phyloP scores from a whole-genome alignment of 2,329 filamentous ascomycete genomes.

The Phaeosphaeria sp. region DNA sequence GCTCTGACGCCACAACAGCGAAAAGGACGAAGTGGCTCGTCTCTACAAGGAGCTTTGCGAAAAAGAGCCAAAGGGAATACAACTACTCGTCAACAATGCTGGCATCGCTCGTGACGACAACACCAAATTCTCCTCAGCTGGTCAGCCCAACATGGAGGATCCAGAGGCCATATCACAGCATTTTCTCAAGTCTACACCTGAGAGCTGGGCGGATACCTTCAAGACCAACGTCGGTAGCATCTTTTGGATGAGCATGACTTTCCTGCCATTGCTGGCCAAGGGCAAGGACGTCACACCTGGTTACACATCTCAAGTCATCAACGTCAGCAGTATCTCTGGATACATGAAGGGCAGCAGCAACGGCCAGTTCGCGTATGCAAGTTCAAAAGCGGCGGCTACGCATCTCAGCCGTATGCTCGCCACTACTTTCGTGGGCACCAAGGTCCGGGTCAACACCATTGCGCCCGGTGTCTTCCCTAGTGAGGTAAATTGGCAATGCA shows the following conservation, averaged over 20 bases:
- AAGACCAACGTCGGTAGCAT: constrained; percentile 59
- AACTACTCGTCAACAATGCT: constrained; percentile 62
- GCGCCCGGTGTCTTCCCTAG: constrained; percentile 54
- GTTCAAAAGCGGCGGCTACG: constrained; percentile 57
- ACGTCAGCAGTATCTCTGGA: constrained; percentile 60
- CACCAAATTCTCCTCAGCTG: constrained; percentile 57
- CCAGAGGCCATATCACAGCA: constrained; percentile 58
- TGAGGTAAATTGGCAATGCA: constrained; percentile 24
- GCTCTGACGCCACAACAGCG: constrained; percentile 34
- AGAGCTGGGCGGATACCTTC: constrained; percentile 59
- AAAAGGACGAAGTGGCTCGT: constrained; percentile 56
- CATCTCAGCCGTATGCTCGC: constrained; percentile 56
- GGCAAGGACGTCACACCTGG: constrained; percentile 54
- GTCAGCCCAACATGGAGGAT: constrained; percentile 57
- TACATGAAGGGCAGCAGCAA: constrained; percentile 56
- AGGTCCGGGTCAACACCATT: constrained; percentile 54
- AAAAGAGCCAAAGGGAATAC: constrained; percentile 60
- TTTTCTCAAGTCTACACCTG: constrained; percentile 56
- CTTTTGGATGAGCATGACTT: constrained; percentile 62
- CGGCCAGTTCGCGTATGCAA: constrained; percentile 62
- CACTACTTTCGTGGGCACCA: constrained; percentile 51
- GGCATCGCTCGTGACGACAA: constrained; percentile 60
- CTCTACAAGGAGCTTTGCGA: constrained; percentile 49
- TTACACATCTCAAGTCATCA: constrained; percentile 60
- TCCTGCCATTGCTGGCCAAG: constrained; percentile 61